These are phyloP conservation scores for Oleoguttula mirabilis DNA, from an alignment of 495 filamentous ascomycete species.

Conservation along the genomic window DNA sequence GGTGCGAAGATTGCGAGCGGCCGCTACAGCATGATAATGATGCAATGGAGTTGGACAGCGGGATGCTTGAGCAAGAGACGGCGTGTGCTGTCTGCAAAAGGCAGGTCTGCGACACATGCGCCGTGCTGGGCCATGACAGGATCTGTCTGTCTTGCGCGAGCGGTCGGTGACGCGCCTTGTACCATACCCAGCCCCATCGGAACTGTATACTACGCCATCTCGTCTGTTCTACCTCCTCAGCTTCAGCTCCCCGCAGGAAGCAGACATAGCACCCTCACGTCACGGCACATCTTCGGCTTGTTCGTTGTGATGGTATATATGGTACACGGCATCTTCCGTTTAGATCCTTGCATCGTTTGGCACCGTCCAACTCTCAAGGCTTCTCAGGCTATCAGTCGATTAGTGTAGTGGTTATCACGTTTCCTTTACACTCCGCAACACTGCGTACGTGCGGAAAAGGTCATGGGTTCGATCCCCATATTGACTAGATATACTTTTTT, in stretches of 20 bases:
- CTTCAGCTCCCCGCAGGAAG: too few species aligned
- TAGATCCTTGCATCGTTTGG: not conserved
- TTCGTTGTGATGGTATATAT: not conserved
- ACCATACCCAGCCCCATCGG: too few species aligned
- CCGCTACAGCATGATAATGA: slow-evolving; percentile 19
- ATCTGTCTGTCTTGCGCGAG: slow-evolving; percentile 18
- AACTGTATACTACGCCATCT: too few species aligned
- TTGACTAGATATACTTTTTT: too few species aligned
- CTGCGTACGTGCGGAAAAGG: slow-evolving; percentile 17
- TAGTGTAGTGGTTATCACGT: slow-evolving; percentile 27
- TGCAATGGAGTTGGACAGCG: slow-evolving; percentile 18
- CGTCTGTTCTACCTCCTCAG: too few species aligned
- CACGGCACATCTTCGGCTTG: too few species aligned
- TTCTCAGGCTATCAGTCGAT: not conserved
- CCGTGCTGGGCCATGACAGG: slow-evolving; percentile 10
- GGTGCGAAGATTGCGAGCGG: slow-evolving; percentile 30
- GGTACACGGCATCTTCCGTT: not conserved
- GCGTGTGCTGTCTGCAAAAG: slow-evolving; percentile 10
- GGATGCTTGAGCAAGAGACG: slow-evolving; percentile 6
- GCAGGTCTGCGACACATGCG: slow-evolving; percentile 18
- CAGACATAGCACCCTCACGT: too few species aligned
- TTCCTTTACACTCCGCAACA: slow-evolving; percentile 19
- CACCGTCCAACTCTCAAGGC: not conserved
- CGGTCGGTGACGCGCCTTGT: too few species aligned
- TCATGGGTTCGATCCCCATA: slow-evolving; percentile 25